phyloP scores from a whole-genome alignment of 768 basidiomycete genomes.

The Termitomyces sp. region DNA sequence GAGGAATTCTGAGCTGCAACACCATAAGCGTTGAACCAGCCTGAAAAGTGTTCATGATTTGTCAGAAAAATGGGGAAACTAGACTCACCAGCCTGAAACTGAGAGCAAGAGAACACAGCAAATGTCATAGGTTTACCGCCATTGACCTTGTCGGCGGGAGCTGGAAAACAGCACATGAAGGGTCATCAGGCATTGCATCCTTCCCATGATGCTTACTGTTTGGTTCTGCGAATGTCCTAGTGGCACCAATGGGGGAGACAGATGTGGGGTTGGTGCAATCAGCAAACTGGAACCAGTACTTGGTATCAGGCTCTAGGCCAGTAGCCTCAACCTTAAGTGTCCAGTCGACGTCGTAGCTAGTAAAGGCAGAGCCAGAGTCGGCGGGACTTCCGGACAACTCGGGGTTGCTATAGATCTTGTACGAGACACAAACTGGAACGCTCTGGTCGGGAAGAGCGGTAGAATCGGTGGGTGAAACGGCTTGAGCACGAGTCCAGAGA shows the following conservation, averaged over 20 bases:
- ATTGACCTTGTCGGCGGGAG: slow-evolving; percentile 43
- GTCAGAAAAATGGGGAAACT: background rate
- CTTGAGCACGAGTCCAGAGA: slow-evolving; percentile 50
- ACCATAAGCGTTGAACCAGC: slow-evolving; percentile 51
- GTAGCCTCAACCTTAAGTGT: slow-evolving; percentile 61
- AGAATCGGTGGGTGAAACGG: slow-evolving; percentile 21
- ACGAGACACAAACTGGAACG: slow-evolving; percentile 44
- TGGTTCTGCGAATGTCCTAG: slow-evolving; percentile 32
- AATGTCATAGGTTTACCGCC: slow-evolving; percentile 49
- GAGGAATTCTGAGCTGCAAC: slow-evolving; percentile 39
- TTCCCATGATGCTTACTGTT: background rate
- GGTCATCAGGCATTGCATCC: background rate
- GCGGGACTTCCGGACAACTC: slow-evolving; percentile 27
- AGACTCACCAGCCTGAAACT: slow-evolving; percentile 42
- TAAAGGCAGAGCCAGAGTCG: slow-evolving; percentile 48
- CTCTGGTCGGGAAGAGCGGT: slow-evolving; percentile 5
- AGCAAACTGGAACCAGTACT: slow-evolving; percentile 40
- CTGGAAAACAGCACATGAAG: background rate
- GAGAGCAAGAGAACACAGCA: slow-evolving; percentile 60
- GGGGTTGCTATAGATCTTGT: slow-evolving; percentile 36
- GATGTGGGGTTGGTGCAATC: slow-evolving; percentile 46
- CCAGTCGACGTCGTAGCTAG: slow-evolving; percentile 55
- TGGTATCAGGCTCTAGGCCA: slow-evolving; percentile 44
- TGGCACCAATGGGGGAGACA: slow-evolving; percentile 45
- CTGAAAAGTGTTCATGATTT: slow-evolving; percentile 19